These are phyloP conservation scores for Dothideomycetes sp. DNA, from an alignment of 2,329 filamentous ascomycete genomes.

Conservation along the genomic window DNA sequence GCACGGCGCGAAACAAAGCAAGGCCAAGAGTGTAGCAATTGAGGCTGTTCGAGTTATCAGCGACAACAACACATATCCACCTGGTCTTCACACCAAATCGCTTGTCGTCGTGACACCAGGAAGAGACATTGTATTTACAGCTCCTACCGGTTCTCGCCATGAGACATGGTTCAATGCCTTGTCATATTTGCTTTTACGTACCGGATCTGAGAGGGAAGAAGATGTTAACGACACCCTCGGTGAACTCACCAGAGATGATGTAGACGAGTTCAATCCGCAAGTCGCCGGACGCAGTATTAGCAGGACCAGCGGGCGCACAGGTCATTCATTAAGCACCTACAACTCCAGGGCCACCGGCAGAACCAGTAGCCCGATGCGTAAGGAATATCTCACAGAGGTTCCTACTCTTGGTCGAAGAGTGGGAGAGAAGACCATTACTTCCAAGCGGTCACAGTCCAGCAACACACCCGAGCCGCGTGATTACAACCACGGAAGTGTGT, in stretches of 20 bases:
- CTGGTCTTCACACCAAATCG: slow-evolving; percentile 88
- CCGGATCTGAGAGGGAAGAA: slow-evolving; percentile 39
- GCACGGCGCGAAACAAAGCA: slow-evolving; percentile 65
- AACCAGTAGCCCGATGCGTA: slow-evolving; percentile 47
- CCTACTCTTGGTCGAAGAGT: slow-evolving; percentile 11
- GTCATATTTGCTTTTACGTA: slow-evolving; percentile 80
- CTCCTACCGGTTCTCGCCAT: slow-evolving; percentile 83
- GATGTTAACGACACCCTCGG: slow-evolving; percentile 30
- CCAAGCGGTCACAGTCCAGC: slow-evolving; percentile 1
- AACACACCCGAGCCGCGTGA: background rate
- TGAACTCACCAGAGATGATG: slow-evolving; percentile 48
- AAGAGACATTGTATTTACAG: slow-evolving; percentile 85
- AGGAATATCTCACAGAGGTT: slow-evolving; percentile 8
- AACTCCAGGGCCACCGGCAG: slow-evolving; percentile 44
- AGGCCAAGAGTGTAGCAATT: slow-evolving; percentile 83
- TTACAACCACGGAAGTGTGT: slow-evolving; percentile 2
- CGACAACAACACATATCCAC: slow-evolving; percentile 91
- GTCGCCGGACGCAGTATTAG: slow-evolving; percentile 36
- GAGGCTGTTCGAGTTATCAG: slow-evolving; percentile 84
- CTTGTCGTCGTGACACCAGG: slow-evolving; percentile 82
- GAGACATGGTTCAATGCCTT: slow-evolving; percentile 98
- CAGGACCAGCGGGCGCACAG: slow-evolving; percentile 37
- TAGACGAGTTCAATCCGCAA: slow-evolving; percentile 71
- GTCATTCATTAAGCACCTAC: slow-evolving; percentile 27
- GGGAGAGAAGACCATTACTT: background rate